phyloP scores from a whole-genome alignment of 352 stramenopile species.

The Globisporangium polare region DNA sequence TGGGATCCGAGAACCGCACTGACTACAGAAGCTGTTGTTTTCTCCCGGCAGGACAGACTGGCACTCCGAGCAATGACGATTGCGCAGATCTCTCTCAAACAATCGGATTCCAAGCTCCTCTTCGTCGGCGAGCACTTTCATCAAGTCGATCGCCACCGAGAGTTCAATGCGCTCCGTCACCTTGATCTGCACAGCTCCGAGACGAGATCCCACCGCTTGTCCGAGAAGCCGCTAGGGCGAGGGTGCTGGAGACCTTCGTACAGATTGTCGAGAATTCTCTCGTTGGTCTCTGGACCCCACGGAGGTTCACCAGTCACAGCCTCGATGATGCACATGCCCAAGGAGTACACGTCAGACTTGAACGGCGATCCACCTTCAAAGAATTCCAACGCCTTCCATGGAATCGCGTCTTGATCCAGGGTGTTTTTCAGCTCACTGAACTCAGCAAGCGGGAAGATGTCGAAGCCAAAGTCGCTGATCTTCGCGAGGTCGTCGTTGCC shows the following conservation, averaged over 20 bases:
- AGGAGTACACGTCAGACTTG: conserved; percentile 5
- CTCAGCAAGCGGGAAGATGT: conserved; percentile 21
- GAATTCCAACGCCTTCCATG: conserved; percentile 34
- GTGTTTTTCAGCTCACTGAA: conserved; percentile 23
- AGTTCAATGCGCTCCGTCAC: background rate
- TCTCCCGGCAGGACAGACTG: background rate
- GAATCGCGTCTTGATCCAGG: conserved; percentile 15
- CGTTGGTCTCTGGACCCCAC: background rate
- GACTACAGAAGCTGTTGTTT: background rate
- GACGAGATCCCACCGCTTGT: background rate
- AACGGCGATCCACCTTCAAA: background rate
- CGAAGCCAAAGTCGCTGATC: conserved; percentile 37
- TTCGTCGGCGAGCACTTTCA: background rate
- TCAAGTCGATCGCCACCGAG: background rate
- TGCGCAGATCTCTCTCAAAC: background rate
- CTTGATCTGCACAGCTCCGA: background rate
- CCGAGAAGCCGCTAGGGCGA: background rate
- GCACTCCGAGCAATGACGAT: background rate
- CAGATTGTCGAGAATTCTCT: background rate
- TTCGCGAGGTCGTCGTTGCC: conserved; percentile 32
- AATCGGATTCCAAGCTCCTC: background rate
- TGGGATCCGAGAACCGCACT: background rate
- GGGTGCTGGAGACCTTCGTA: background rate
- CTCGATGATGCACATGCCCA: no score
- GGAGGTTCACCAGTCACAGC: background rate